Base-by-base conservation (phyloP, 2,329 filamentous ascomycete species). In the Penicillium expansum region DNA sequence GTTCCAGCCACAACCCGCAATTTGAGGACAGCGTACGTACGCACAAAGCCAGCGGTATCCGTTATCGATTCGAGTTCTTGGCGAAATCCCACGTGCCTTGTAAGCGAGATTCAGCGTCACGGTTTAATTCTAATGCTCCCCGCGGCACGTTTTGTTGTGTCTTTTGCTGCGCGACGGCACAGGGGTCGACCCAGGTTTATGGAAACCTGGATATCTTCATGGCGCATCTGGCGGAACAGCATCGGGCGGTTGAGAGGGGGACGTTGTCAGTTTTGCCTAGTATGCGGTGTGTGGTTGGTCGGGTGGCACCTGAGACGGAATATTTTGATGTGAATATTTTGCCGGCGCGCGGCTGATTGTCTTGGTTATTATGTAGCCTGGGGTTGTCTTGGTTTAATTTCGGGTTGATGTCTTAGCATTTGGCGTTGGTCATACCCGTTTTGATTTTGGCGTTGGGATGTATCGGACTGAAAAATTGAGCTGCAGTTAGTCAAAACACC, bases 251-350 rank as follows among this genome's bases (percentile, higher is more conserved):
- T 20, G 48, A 68, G 51, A 65, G 62, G 9, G 56, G 58, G 14
- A 61, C 64, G 43, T 71, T 75, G 8, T 66, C 67, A 6, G 67
- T 62, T 27, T 49, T 64, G 44, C 56, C 74, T 18, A 73, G 74
- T 49, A 75, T 77, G n/a, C 71, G 71, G n/a, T 78, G 76, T 62
- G 71, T 81, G 37, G 63, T 74, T 22, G 77, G 76, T 27, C 64
- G 73, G 37, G 57, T 76, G 22, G 77, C 77, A 9, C 61, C 60
- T 0, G 65, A 71, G 16, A 62, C 66, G 13, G 79, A 80, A 61
- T 73, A 76, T 33, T 81, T 80, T 65, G 79, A 81, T 65, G 71
- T 82, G 45, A 80, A 80, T 62, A 70, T 81, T 41, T 71, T 69
- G 48, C 73, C 74, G 18, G 24, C 41, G 20, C 39, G 33, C 14